phyloP scores from a whole-genome alignment of 805 yeast genomes.

The Sugiyamaella boreocaroliniensis region DNA sequence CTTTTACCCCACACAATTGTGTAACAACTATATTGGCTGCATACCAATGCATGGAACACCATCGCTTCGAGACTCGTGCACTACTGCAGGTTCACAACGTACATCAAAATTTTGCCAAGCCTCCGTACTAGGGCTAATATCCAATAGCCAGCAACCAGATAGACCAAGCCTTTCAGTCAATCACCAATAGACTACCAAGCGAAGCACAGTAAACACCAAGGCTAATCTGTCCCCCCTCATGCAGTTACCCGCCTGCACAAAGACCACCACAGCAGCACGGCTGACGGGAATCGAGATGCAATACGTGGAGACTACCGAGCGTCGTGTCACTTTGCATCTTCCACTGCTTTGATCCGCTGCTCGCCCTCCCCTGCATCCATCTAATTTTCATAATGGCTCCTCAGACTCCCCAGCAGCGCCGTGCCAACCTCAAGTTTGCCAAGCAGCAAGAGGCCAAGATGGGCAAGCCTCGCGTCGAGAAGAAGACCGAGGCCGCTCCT shows the following conservation, averaged over 20 bases:
- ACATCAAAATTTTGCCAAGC: too few species aligned
- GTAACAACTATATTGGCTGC: too few species aligned
- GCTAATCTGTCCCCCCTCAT: too few species aligned
- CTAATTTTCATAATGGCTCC: constrained; percentile 12
- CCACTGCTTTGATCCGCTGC: not conserved
- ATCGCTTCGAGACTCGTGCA: too few species aligned
- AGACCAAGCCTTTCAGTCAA: too few species aligned
- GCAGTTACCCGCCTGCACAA: not conserved
- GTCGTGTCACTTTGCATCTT: not conserved
- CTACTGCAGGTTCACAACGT: too few species aligned
- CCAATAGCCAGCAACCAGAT: too few species aligned
- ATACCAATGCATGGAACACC: too few species aligned
- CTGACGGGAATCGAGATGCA: not conserved
- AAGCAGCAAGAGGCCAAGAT: constrained; percentile 63
- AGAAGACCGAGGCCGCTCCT: constrained; percentile 38
- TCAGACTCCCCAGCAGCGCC: constrained; percentile 83
- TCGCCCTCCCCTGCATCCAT: not conserved
- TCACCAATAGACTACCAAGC: too few species aligned
- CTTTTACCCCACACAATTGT: too few species aligned
- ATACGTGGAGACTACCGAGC: not conserved
- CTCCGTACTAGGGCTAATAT: too few species aligned
- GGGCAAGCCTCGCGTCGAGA: constrained; percentile 57
- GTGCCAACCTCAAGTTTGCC: constrained; percentile 79
- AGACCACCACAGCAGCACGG: not conserved
- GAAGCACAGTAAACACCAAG: too few species aligned